phyloP scores from a whole-genome alignment of 2,329 filamentous ascomycete genomes.

The Exophiala aquamarina region DNA sequence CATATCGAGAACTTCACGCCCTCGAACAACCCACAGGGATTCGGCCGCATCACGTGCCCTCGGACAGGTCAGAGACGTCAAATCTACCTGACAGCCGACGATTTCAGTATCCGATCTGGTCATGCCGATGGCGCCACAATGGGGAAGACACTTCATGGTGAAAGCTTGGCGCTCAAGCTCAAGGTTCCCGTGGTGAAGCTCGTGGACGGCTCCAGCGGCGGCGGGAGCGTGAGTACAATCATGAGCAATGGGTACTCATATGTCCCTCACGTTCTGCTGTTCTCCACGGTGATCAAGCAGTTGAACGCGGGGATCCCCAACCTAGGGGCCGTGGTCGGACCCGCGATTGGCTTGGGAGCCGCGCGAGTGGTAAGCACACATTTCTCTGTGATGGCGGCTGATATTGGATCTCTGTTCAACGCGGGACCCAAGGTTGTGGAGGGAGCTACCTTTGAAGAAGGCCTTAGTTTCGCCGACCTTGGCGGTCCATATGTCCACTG shows the following conservation, averaged over 20 bases:
- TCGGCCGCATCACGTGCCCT: conserved; percentile 44
- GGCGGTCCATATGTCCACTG: conserved; percentile 63
- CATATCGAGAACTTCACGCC: conserved; percentile 55
- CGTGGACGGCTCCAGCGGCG: conserved; percentile 63
- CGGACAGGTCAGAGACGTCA: conserved; percentile 37
- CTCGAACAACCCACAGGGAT: conserved; percentile 63
- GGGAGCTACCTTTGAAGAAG: conserved; percentile 64
- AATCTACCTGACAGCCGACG: conserved; percentile 63
- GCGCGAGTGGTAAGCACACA: conserved; percentile 62
- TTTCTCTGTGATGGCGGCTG: conserved; percentile 65
- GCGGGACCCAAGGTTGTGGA: conserved; percentile 64
- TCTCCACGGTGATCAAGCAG: conserved; percentile 34
- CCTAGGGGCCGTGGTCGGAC: conserved; percentile 61
- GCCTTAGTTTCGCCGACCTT: conserved; percentile 57
- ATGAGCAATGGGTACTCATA: conserved; percentile 55
- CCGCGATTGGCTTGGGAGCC: conserved; percentile 60
- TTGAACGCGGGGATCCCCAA: conserved; percentile 65
- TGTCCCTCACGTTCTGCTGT: conserved; percentile 57
- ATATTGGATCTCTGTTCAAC: conserved; percentile 63
- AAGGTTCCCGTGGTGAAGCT: conserved; percentile 65
- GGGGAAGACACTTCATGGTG: conserved; percentile 60
- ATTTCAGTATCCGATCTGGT: conserved; percentile 63
- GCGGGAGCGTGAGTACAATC: conserved; percentile 41
- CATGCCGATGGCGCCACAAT: conserved; percentile 62
- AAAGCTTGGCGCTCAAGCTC: conserved; percentile 62